These are phyloP conservation scores for Ophiostoma sp. DNA, from an alignment of 2,329 filamentous ascomycete genomes.

Conservation along the genomic window DNA sequence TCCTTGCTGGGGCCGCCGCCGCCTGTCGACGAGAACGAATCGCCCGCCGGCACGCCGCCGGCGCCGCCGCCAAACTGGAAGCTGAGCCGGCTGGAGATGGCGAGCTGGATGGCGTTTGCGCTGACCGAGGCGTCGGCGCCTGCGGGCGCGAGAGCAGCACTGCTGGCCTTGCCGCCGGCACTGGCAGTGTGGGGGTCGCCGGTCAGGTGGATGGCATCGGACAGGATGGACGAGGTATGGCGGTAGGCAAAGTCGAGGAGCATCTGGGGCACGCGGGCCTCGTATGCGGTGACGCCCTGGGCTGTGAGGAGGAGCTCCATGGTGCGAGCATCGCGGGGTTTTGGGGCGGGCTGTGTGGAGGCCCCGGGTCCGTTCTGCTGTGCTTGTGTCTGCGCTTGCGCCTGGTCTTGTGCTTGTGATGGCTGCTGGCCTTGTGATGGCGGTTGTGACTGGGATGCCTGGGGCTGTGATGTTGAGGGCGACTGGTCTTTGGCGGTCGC, in stretches of 20 bases:
- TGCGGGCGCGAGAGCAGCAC: slow-evolving; percentile 43
- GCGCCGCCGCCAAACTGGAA: slow-evolving; percentile 61
- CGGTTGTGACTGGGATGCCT: slow-evolving; percentile 8
- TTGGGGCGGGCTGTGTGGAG: slow-evolving; percentile 41
- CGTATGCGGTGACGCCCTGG: slow-evolving; percentile 73
- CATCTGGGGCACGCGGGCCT: slow-evolving; percentile 74
- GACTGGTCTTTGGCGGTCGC: slow-evolving; percentile 8
- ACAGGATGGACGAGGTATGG: slow-evolving; percentile 66
- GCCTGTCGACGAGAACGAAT: slow-evolving; percentile 11
- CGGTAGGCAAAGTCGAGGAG: slow-evolving; percentile 84
- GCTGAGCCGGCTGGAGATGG: slow-evolving; percentile 61
- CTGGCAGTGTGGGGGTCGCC: slow-evolving; percentile 62
- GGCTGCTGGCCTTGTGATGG: slow-evolving; percentile 13
- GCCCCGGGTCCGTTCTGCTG: slow-evolving; percentile 26
- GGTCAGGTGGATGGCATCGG: slow-evolving; percentile 63
- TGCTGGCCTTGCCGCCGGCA: slow-evolving; percentile 49
- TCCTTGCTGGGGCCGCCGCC: slow-evolving; percentile 60
- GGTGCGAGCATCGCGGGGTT: slow-evolving; percentile 72
- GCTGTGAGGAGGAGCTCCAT: slow-evolving; percentile 75
- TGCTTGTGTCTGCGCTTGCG: slow-evolving; percentile 18
- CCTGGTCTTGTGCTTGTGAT: background rate
- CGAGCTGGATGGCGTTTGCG: slow-evolving; percentile 64
- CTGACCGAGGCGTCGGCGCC: slow-evolving; percentile 53
- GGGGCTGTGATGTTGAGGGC: slow-evolving; percentile 14
- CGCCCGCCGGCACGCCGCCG: slow-evolving; percentile 39